Percentiles rank a stretch among this genome's conserved stretches.
Conservation (phyloP, 768 basidiomycete genomes). For the Coprinellus micaceus region DNA sequence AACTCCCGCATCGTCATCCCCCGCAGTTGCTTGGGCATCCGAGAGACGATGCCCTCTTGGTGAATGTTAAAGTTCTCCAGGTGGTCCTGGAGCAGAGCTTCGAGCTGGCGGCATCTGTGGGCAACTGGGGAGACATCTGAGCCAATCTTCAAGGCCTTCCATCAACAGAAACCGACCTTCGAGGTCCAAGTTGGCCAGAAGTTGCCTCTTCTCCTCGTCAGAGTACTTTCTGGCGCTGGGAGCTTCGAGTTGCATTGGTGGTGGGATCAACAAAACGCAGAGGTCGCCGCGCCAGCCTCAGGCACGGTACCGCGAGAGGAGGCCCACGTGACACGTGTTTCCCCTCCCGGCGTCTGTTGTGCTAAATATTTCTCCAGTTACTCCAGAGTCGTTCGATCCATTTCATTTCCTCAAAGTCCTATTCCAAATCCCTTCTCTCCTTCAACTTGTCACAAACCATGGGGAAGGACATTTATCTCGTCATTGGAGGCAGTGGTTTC, state of each 20-base stretch:
- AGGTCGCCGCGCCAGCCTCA: conserved; percentile 1
- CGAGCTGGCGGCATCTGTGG: conserved; percentile 70
- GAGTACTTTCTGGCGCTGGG: conserved; percentile 37
- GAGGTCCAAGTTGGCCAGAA: conserved; percentile 74
- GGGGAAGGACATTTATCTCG: conserved; percentile 69
- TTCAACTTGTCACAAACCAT: conserved; percentile 25
- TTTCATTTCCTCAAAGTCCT: conserved; percentile 10
- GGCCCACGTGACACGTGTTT: conserved; percentile 41
- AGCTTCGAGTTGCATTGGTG: conserved; percentile 29
- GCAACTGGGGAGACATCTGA: conserved; percentile 44
- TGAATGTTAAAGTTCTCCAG: conserved; percentile 73
- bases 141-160: not conserved
- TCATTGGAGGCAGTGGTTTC: conserved; percentile 94
- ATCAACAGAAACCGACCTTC: conserved; percentile 51
- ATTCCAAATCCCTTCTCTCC: not conserved
- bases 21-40: conserved; percentile 73
- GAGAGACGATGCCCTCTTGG: conserved; percentile 69
- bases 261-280: conserved; percentile 12
- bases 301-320: conserved; percentile 16
- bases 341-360: conserved; percentile 5
- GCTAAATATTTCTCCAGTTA: conserved; percentile 15
- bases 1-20: conserved; percentile 74
- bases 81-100: conserved; percentile 69
- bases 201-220: conserved; percentile 69
- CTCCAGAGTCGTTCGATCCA: conserved; percentile 23